phyloP scores from a whole-genome alignment of 2,329 filamentous ascomycete species.

The Paecilomyces formosus region DNA sequence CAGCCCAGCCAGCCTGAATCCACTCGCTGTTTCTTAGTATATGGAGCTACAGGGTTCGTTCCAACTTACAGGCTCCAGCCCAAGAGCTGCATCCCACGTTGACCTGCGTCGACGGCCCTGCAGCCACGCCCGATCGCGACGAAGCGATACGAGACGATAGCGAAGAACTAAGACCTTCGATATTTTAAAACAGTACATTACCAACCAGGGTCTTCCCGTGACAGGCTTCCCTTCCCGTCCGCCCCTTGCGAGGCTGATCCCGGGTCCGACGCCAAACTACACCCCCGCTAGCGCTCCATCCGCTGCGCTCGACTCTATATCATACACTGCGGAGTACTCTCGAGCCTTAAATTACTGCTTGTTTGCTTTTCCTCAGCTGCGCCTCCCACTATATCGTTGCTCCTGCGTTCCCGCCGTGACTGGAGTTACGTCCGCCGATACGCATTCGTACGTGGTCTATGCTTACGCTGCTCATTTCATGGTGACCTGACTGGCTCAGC shows the following conservation, averaged over 20 bases:
- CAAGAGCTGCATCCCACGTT: constrained; percentile 14
- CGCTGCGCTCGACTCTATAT: background rate
- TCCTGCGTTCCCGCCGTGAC: background rate
- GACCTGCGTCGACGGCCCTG: constrained; percentile 22
- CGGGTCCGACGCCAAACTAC: background rate
- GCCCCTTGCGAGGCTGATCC: background rate
- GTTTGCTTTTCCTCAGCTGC: background rate
- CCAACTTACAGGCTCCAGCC: background rate
- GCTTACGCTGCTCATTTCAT: constrained; percentile 2
- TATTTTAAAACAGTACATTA: background rate
- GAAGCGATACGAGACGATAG: background rate
- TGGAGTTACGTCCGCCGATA: background rate
- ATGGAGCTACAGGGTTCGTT: background rate
- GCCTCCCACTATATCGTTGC: background rate
- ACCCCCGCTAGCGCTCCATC: background rate
- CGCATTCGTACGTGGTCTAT: background rate
- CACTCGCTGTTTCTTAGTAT: constrained; percentile 12
- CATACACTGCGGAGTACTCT: background rate
- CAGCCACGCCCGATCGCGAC: constrained; percentile 13
- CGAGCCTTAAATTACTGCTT: background rate
- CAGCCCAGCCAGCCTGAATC: constrained; percentile 1
- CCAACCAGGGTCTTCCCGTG: background rate
- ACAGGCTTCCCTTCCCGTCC: background rate
- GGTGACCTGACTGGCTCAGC: constrained; percentile 22
- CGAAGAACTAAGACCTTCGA: too few relatives aligned